phyloP scores from a whole-genome alignment of 177 flowering plant species.

The Vitis hybrid region DNA sequence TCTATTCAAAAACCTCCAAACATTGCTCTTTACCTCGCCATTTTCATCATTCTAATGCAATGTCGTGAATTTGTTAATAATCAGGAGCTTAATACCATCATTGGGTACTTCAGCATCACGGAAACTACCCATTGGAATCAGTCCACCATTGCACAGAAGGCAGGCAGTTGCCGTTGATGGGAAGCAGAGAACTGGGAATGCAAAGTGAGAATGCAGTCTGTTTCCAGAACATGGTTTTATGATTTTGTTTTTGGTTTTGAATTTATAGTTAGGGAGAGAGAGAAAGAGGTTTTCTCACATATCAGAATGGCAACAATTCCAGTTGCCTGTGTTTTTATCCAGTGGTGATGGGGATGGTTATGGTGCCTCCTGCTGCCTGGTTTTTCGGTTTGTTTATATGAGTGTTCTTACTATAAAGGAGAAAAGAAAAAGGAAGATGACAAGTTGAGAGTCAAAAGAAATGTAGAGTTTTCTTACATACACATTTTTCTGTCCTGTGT shows the following conservation, averaged over 20 bases:
- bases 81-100: conserved; percentile 54
- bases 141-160: conserved; percentile 33
- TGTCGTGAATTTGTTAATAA: not conserved
- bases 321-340: conserved; percentile 29
- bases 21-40: not conserved
- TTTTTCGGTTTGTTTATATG: conserved; percentile 20
- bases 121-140: conserved; percentile 41
- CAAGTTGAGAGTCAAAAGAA: conserved; percentile 3
- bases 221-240: conserved; percentile 7
- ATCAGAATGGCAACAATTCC: conserved; percentile 25
- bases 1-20: not conserved
- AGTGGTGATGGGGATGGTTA: conserved; percentile 18
- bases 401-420: conserved; percentile 4
- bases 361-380: conserved; percentile 9
- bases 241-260: conserved; percentile 9
- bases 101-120: conserved; percentile 50
- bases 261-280: conserved; percentile 20
- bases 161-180: conserved; percentile 32
- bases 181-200: conserved; percentile 48
- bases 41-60: not conserved
- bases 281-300: conserved; percentile 15
- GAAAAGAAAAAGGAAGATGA: not conserved
- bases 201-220: conserved; percentile 31
- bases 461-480: too few relatives aligned
- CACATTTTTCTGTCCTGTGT: too few relatives aligned